A percentile compares a stretch with the other conserved stretches of the same genome.
Conservation (phyloP, 2,329 filamentous ascomycete species). For the Bipolaris victoriae region DNA sequence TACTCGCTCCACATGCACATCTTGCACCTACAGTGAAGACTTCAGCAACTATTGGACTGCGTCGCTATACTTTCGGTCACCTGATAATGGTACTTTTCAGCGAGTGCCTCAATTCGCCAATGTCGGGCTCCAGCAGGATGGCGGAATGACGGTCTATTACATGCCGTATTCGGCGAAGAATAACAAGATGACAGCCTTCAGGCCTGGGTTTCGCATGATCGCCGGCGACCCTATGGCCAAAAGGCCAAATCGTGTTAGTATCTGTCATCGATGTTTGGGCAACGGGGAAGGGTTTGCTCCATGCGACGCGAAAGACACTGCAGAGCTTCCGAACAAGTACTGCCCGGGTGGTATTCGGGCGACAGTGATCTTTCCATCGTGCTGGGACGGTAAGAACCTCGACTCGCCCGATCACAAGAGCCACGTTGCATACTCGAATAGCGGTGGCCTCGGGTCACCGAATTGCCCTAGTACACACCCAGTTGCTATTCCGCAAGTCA, state of each 20-base stretch:
- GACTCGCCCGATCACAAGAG: slow-evolving; percentile 63
- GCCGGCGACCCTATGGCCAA: slow-evolving; percentile 33
- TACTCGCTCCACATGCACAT: slow-evolving; percentile 36
- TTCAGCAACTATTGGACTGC: slow-evolving; percentile 45
- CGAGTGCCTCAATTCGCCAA: slow-evolving; percentile 42
- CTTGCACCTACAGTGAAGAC: slow-evolving; percentile 41
- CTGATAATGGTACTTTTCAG: slow-evolving; percentile 43
- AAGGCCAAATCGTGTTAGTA: slow-evolving; percentile 34
- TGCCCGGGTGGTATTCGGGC: slow-evolving; percentile 77
- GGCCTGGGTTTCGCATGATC: slow-evolving; percentile 39
- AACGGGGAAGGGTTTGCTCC: slow-evolving; percentile 31
- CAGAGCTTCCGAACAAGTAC: slow-evolving; percentile 65
- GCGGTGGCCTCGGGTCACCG: slow-evolving; percentile 50
- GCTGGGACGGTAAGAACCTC: slow-evolving; percentile 67
- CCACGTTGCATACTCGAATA: slow-evolving; percentile 68
- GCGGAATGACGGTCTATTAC: slow-evolving; percentile 67
- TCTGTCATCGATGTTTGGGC: slow-evolving; percentile 39
- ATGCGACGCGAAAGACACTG: slow-evolving; percentile 33
- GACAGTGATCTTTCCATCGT: slow-evolving; percentile 74
- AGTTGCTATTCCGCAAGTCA: slow-evolving; percentile 55
- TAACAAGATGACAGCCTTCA: slow-evolving; percentile 20
- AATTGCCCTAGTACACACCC: slow-evolving; percentile 52
- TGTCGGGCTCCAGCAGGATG: slow-evolving; percentile 37
- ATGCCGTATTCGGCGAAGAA: slow-evolving; percentile 70
- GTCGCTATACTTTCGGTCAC: slow-evolving; percentile 40